Evolutionary conservation across 768 basidiomycete species (phyloP).

Genomic region (Lentinula lateritia): DNA sequence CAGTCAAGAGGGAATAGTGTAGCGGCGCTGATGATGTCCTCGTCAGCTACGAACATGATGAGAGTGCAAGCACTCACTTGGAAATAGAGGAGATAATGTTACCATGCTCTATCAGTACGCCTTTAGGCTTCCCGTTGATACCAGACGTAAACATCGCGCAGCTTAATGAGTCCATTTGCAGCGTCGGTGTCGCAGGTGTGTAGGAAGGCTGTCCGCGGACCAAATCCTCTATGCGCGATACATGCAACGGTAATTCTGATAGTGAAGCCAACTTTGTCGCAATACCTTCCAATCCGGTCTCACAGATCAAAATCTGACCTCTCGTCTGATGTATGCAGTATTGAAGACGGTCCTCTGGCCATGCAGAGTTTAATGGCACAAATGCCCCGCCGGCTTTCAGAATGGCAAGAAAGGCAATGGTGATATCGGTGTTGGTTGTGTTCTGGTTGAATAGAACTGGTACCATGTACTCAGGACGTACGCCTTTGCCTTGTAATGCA

Average conservation of each 20-base stretch:
- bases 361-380: constrained; percentile 21
- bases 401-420: constrained; percentile 22
- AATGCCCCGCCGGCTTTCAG: constrained; percentile 24
- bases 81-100: constrained; percentile 15
- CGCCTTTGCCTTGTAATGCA: neutral
- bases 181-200: neutral
- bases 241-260: neutral
- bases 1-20: neutral
- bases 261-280: neutral
- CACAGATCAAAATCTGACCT: neutral
- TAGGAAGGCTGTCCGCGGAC: neutral
- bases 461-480: neutral
- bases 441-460: constrained; percentile 5
- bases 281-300: neutral
- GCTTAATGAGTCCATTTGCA: constrained; percentile 14
- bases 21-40: neutral
- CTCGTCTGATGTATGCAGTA: constrained; percentile 9
- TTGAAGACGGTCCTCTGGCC: constrained; percentile 23
- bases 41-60: neutral
- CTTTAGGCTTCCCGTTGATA: constrained; percentile 15
- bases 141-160: constrained; percentile 18
- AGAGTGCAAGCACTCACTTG: constrained; percentile 10
- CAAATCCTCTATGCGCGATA: neutral
- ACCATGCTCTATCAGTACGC: constrained; percentile 16
- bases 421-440: constrained; percentile 6